These are phyloP conservation scores for Populus ilicifolia DNA, from an alignment of 345 rosid species.

Conservation along the genomic window DNA sequence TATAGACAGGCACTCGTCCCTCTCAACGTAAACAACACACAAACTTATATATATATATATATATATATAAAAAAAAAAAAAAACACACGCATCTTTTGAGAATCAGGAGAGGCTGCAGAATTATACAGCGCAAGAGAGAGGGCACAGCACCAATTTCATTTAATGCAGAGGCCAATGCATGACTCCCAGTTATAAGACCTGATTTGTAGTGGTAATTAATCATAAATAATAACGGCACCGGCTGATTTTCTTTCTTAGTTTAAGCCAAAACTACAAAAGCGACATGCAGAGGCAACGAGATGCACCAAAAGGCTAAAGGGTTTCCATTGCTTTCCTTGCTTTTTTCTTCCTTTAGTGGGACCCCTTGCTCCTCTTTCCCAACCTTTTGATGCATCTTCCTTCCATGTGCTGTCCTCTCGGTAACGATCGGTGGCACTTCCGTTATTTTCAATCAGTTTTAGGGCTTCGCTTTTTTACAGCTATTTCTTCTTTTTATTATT, in stretches of 20 bases:
- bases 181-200: conserved; percentile 1
- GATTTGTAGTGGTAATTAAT: background rate
- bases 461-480: background rate
- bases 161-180: conserved; percentile 15
- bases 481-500: background rate
- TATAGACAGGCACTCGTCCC: conserved; percentile 45
- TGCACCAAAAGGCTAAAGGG: conserved; percentile 12
- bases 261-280: conserved; percentile 20
- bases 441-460: conserved; percentile 2
- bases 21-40: conserved; percentile 43
- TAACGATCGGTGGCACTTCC: conserved; percentile 5
- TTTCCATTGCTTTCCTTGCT: conserved; percentile 14
- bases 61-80: no score
- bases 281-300: conserved; percentile 20
- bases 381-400: conserved; percentile 34
- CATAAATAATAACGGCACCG: background rate
- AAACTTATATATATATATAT: background rate
- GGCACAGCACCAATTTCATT: conserved; percentile 23
- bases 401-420: conserved; percentile 14
- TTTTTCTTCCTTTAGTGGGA: conserved; percentile 16
- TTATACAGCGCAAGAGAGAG: background rate
- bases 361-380: conserved; percentile 38
- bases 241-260: conserved; percentile 16
- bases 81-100: conserved; percentile 14
- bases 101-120: conserved; percentile 8